Evolutionary conservation across 805 yeast species (phyloP).

Genomic region (Saturnispora gosingensis): DNA sequence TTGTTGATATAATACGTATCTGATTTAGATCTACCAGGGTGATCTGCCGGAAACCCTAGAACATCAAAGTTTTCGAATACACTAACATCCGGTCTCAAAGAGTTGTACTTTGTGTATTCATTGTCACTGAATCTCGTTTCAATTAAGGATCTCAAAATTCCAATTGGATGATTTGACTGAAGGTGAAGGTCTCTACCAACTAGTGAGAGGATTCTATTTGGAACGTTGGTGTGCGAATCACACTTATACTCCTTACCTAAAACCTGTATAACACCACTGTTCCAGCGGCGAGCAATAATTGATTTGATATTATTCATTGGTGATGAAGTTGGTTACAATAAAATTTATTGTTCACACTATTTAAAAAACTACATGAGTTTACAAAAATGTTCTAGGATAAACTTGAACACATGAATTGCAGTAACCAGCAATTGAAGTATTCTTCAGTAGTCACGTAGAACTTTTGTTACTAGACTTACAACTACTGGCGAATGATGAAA

Average conservation of each 20-base stretch:
- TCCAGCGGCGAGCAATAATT: slow-evolving; percentile 2
- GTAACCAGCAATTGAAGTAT: background rate
- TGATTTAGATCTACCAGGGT: slow-evolving; percentile 85
- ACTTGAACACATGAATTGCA: no score
- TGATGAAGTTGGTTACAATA: background rate
- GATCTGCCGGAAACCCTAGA: slow-evolving; percentile 83
- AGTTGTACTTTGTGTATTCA: slow-evolving; percentile 71
- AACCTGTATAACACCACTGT: slow-evolving; percentile 25
- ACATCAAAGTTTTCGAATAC: slow-evolving; percentile 83
- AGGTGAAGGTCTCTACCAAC: slow-evolving; percentile 69
- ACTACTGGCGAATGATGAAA: no score
- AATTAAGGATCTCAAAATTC: slow-evolving; percentile 67
- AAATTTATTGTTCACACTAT: background rate
- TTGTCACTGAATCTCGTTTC: slow-evolving; percentile 55
- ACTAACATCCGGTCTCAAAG: slow-evolving; percentile 76
- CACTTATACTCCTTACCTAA: slow-evolving; percentile 44
- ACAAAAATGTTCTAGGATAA: background rate
- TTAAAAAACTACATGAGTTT: background rate
- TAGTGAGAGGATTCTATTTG: slow-evolving; percentile 58
- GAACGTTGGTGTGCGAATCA: slow-evolving; percentile 81
- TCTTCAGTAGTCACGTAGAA: background rate
- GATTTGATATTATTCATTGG: background rate
- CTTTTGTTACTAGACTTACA: background rate
- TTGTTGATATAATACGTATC: slow-evolving; percentile 89
- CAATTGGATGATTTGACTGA: slow-evolving; percentile 76